These are phyloP conservation scores for Zasmidium citrigriseum DNA, from an alignment of 2,329 filamentous ascomycete genomes.

Conservation along the genomic window DNA sequence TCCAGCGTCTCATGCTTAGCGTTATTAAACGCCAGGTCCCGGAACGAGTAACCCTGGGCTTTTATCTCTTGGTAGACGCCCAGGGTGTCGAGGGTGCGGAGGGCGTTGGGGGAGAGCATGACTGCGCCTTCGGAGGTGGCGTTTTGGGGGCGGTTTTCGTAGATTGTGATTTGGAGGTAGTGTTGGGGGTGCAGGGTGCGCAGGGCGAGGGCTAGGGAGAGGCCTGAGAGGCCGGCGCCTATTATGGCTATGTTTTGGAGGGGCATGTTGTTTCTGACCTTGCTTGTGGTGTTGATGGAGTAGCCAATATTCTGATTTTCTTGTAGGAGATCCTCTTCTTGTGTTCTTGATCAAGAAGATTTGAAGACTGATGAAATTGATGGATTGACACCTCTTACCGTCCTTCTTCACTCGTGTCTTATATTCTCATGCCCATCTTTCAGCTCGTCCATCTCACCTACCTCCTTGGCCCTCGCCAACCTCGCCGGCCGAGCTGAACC, in stretches of 20 bases:
- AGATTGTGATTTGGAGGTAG: conserved; percentile 52
- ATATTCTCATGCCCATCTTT: too few relatives aligned
- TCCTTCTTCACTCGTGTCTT: too few relatives aligned
- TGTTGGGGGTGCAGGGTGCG: too few relatives aligned
- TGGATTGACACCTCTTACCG: too few relatives aligned
- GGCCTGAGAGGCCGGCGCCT: conserved; percentile 6
- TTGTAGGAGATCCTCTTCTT: too few relatives aligned
- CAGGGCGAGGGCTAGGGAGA: conserved; percentile 1
- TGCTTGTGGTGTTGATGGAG: background rate
- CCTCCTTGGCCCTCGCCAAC: too few relatives aligned
- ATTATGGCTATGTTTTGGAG: background rate
- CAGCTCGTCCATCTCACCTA: too few relatives aligned
- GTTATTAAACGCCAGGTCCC: conserved; percentile 49
- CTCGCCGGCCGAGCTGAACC: too few relatives aligned
- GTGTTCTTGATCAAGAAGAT: too few relatives aligned
- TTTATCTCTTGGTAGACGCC: conserved; percentile 50
- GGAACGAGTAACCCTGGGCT: conserved; percentile 51
- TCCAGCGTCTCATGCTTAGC: conserved; percentile 13
- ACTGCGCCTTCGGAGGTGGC: conserved; percentile 48
- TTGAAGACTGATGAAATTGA: too few relatives aligned
- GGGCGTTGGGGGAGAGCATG: conserved; percentile 47
- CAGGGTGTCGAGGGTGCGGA: conserved; percentile 37
- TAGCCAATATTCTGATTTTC: too few relatives aligned
- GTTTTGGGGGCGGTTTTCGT: conserved; percentile 57
- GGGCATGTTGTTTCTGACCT: background rate